Conservation (phyloP, 2,329 filamentous ascomycete species). For the Fusarium irregulare region DNA sequence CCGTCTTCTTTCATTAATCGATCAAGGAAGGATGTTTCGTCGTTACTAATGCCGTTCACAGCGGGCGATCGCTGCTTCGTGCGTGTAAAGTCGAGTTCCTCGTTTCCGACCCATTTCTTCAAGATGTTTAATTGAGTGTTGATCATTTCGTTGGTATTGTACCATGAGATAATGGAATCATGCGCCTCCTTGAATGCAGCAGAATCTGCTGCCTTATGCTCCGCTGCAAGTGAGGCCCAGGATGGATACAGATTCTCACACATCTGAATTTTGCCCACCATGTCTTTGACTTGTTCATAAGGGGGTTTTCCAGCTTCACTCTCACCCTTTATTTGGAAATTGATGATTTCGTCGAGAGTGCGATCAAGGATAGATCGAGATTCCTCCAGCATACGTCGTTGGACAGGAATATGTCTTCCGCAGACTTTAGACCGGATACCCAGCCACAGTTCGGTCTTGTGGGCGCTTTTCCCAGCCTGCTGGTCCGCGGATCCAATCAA, state of each 20-base stretch:
- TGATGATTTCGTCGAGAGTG: conserved; percentile 86
- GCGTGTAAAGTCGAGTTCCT: conserved; percentile 90
- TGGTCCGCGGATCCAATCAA: conserved; percentile 80
- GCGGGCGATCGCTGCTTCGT: conserved; percentile 74
- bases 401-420: conserved; percentile 84
- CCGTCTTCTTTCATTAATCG: conserved; percentile 95
- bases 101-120: conserved; percentile 96
- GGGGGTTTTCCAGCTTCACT: conserved; percentile 90
- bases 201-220: conserved; percentile 82
- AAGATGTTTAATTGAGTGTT: conserved; percentile 92
- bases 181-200: conserved; percentile 83
- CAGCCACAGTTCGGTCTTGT: conserved; percentile 86
- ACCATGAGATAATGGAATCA: conserved; percentile 92
- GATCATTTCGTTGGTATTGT: conserved; percentile 96
- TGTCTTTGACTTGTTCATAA: conserved; percentile 87
- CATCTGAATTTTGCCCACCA: conserved; percentile 90
- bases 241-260: conserved; percentile 89
- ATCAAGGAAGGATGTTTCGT: conserved; percentile 94
- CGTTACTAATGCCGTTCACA: conserved; percentile 75
- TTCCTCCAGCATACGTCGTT: conserved; percentile 89
- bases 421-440: conserved; percentile 86
- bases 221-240: conserved; percentile 75
- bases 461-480: conserved; percentile 69
- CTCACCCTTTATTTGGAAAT: conserved; percentile 93
- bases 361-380: conserved; percentile 78